Evolutionary conservation across 1,284 basidiomycete species (phyloP).

Genomic region (Hemileia vastatrix): DNA sequence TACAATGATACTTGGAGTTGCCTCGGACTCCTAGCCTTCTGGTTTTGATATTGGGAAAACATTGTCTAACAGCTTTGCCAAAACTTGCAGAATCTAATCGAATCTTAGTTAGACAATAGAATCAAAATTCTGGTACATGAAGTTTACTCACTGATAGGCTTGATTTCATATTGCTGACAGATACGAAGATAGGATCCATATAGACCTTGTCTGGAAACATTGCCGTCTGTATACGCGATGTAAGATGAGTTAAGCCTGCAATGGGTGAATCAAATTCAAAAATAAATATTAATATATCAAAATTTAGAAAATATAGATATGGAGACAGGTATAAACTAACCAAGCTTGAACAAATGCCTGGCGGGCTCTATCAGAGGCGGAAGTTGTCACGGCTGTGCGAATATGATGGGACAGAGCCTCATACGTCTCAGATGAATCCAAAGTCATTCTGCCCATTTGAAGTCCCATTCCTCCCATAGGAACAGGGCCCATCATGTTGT

Average conservation of each 20-base stretch:
- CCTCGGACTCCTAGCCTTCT: constrained; percentile 78
- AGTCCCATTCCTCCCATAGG: constrained; percentile 16
- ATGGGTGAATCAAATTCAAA: constrained; percentile 29
- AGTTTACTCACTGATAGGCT: constrained; percentile 57
- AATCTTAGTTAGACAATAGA: neutral
- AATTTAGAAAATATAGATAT: neutral
- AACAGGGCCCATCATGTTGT: constrained; percentile 15
- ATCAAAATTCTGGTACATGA: neutral
- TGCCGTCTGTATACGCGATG: constrained; percentile 77
- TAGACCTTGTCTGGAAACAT: constrained; percentile 72
- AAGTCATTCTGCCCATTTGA: constrained; percentile 19
- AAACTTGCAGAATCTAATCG: constrained; percentile 65
- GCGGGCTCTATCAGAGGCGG: constrained; percentile 73
- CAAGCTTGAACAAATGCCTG: constrained; percentile 82
- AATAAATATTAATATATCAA: neutral
- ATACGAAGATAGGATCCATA: constrained; percentile 84
- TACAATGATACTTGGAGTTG: constrained; percentile 85
- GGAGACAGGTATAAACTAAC: constrained; percentile 44
- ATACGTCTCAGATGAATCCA: constrained; percentile 55
- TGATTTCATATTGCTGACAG: constrained; percentile 77
- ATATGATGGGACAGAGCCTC: constrained; percentile 77
- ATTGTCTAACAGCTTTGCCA: constrained; percentile 81
- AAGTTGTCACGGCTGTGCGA: constrained; percentile 72
- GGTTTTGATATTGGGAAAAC: constrained; percentile 88
- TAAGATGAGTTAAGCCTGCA: constrained; percentile 72